Percentiles rank a stretch among this genome's conserved stretches.
phyloP scores from a whole-genome alignment of 2,329 filamentous ascomycete species.

The Ceratocystis colombiana region DNA sequence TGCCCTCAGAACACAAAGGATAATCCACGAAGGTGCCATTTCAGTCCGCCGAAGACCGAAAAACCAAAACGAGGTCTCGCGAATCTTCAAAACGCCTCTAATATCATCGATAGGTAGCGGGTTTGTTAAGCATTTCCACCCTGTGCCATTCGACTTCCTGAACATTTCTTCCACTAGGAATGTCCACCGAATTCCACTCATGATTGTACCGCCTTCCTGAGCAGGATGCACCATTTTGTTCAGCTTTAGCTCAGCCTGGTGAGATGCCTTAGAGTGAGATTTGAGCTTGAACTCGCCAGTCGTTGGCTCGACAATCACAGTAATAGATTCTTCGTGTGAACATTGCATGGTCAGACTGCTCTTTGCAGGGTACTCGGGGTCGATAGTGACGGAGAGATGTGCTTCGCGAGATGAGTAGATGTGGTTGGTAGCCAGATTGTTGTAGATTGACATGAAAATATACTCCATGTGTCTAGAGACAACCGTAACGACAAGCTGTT shows the following conservation, averaged over 20 bases:
- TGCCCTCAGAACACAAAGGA: constrained; percentile 60
- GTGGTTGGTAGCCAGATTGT: constrained; percentile 47
- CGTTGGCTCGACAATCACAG: constrained; percentile 60
- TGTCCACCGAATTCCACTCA: constrained; percentile 55
- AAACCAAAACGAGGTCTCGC: constrained; percentile 50
- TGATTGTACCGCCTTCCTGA: constrained; percentile 45
- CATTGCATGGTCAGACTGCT: constrained; percentile 61
- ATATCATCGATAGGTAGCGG: constrained; percentile 46
- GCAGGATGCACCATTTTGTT: constrained; percentile 50
- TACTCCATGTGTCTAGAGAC: constrained; percentile 65
- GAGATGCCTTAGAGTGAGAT: constrained; percentile 49
- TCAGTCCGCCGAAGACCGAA: constrained; percentile 59
- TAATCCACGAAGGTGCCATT: constrained; percentile 64
- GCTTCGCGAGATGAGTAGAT: constrained; percentile 54
- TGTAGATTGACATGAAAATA: constrained; percentile 57
- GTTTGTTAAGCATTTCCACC: constrained; percentile 49
- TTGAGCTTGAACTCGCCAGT: constrained; percentile 66
- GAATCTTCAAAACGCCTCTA: constrained; percentile 51
- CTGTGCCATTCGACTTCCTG: constrained; percentile 49
- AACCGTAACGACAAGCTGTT: constrained; percentile 60
- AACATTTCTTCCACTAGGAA: constrained; percentile 52
- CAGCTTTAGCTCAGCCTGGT: constrained; percentile 53
- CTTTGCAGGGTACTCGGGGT: constrained; percentile 51
- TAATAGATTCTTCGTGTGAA: constrained; percentile 22
- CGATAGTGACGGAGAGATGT: constrained; percentile 47